Evolutionary conservation across 495 filamentous ascomycete genomes (phyloP), one percentile per base, ranked within the genome.

Genomic region (Tuber umbilicatum): DNA sequence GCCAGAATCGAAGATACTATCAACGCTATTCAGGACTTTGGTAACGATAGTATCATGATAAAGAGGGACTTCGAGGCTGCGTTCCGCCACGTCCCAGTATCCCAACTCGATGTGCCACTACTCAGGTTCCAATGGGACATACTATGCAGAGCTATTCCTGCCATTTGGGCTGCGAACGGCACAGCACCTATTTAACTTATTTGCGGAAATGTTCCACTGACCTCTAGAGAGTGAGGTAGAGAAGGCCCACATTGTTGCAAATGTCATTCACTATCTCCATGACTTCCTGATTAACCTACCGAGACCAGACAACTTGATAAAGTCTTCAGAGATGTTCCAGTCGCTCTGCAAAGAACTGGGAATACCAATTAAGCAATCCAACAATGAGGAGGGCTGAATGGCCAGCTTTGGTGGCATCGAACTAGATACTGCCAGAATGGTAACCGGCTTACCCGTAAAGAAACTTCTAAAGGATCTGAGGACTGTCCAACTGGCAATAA

Each of bases 201-300:
- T 76, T n/a, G 47, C 72, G 5, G 71, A 72, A 21, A 7, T 38
- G 6, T 71, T 76, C 14, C 47, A 74, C 16, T 74, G 72, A 72
- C 60, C 47, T 17, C 64, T 76, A 1, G 35, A 74, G 41, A 5
- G 10, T 4, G 6, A 38, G 17, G 27, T 68, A 23, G 27, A 42
- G 19, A 1, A 42, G 5, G 41, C 5, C 1, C 38, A 27, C 23
- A 16, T 47, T 19, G 27, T 12, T 27, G 60, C 47, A 16, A 12
- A 40, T 9, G 39, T 74, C 7, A 37, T 76, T 7, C 71, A 76
- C 39, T 76, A 76, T 42, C 27, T 76, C 12, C 64, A 76, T 37
- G 75, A 76, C 64, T 74, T 76, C 50, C 38, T 76, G 19, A 47
- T 39, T 67, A 14, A 70, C 40, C 16, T 76, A 21, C 40, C 70